Base-by-base conservation (phyloP, 495 filamentous ascomycete species). In the Amphirosellinia nigrospora region DNA sequence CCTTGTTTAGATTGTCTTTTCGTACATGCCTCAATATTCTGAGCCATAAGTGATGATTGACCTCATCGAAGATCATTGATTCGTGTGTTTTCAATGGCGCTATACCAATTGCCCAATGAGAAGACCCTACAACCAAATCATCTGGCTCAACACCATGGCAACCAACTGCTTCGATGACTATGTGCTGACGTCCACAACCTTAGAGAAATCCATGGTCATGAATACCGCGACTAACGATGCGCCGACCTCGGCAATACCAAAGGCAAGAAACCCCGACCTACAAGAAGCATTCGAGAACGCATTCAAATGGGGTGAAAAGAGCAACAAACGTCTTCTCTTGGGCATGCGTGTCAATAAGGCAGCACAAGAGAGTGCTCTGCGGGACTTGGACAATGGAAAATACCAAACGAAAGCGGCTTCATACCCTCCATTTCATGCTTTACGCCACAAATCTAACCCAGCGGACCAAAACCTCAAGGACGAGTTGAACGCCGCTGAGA, bases 221-320 rank as follows among this genome's bases (percentile, higher is more conserved):
- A 73, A 64, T 45, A 63, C 48, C 48, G 7, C 60, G 19, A 34
- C 13, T 16, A 21, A 21, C 41, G 32, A 48, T 4, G 4, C 68
- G 30, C 39, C 48, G n/a, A 28, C 52, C 6, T 11, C 50, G 34
- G 46, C 13, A 15, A 60, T 70, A 16, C 71, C 74, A 9, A 73
- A 72, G 28, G 60, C 71, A 16, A 74, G 69, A 32, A 70, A 76
- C 50, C 61, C 71, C n/a, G 59, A 66, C 26, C 32, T 76, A 15
- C 76, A 78, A 64, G 72, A 72, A 36, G 41, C 69, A n/a, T 73
- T 76, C 59, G 69, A 73, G 13, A 50, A 30, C 32, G 38, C 68
- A 9, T 72, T 68, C 66, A 73, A 68, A 15, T 74, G 71, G 63
- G 68, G 63, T 19, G 70, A 73, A 36, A 66, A 60, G 30, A 50